These are phyloP conservation scores for Tolypocladium endophyticum DNA, from an alignment of 2,329 filamentous ascomycete species.

Conservation along the genomic window DNA sequence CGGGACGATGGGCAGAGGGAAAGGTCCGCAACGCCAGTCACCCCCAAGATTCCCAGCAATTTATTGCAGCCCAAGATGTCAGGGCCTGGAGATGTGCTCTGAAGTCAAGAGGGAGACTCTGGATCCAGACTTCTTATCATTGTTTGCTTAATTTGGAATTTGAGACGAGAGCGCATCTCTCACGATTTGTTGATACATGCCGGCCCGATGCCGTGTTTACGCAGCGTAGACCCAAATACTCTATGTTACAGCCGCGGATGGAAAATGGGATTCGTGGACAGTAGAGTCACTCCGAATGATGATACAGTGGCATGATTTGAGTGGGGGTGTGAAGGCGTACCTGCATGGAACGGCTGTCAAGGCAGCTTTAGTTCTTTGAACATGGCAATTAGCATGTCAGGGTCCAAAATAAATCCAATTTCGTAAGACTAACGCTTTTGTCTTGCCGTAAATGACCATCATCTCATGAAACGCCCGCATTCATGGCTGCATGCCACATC, in stretches of 20 bases:
- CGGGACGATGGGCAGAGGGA: slow-evolving; percentile 22
- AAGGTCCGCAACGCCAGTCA: slow-evolving; percentile 25
- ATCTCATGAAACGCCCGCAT: background rate
- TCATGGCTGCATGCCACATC: background rate
- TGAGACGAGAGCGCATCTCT: background rate
- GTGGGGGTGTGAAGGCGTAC: slow-evolving; percentile 1
- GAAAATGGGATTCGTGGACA: background rate
- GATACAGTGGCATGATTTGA: background rate
- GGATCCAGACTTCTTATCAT: background rate
- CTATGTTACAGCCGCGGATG: background rate
- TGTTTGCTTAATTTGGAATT: background rate
- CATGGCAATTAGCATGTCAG: background rate
- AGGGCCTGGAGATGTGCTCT: slow-evolving; percentile 25
- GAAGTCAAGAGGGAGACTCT: background rate
- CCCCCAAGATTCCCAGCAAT: slow-evolving; percentile 28
- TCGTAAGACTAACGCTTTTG: background rate
- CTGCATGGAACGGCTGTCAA: background rate
- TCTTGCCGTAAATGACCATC: background rate
- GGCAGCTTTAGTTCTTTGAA: background rate
- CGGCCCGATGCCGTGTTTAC: background rate
- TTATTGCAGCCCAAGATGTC: slow-evolving; percentile 20
- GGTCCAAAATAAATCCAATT: background rate
- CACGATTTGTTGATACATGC: background rate
- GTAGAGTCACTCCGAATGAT: background rate
- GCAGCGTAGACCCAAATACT: background rate